Evolutionary conservation across 371 early-diverging fungal genomes (phyloP).

Genomic region (Syncephalastrum monosporum): DNA sequence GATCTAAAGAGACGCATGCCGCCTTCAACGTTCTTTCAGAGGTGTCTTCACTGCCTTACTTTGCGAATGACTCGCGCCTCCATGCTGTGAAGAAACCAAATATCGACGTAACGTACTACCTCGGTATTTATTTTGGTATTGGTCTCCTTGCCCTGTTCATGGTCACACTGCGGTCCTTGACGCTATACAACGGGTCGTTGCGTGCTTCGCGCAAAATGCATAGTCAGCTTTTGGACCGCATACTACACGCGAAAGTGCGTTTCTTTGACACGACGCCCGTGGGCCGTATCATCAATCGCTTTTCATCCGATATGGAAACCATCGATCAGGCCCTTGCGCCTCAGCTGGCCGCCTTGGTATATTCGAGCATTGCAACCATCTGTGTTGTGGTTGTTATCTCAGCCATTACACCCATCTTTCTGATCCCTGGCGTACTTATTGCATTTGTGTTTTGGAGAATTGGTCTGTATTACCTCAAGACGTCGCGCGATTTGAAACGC

Average conservation of each 20-base stretch:
- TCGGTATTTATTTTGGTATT: slow-evolving; percentile 55
- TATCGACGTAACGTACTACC: slow-evolving; percentile 46
- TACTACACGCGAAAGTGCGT: slow-evolving; percentile 70
- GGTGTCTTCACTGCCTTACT: not conserved
- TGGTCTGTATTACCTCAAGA: slow-evolving; percentile 62
- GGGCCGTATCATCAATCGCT: slow-evolving; percentile 85
- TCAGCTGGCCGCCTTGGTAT: slow-evolving; percentile 45
- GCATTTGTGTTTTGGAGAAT: slow-evolving; percentile 47
- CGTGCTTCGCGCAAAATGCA: slow-evolving; percentile 58
- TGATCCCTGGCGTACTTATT: slow-evolving; percentile 54
- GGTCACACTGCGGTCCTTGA: slow-evolving; percentile 33
- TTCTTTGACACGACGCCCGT: slow-evolving; percentile 89
- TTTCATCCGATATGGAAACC: slow-evolving; percentile 75
- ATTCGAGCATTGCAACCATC: slow-evolving; percentile 45
- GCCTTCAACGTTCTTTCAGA: not conserved
- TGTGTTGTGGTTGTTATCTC: slow-evolving; percentile 48
- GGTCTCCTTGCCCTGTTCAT: slow-evolving; percentile 44
- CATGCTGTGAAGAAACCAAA: not conserved
- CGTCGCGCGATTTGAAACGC: slow-evolving; percentile 89
- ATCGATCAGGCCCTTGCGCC: slow-evolving; percentile 61
- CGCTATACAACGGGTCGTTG: slow-evolving; percentile 48
- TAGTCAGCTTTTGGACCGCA: slow-evolving; percentile 55
- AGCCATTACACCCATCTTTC: slow-evolving; percentile 49
- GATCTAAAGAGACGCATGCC: not conserved
- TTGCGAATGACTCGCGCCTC: no score